Evolutionary conservation across 257 asterid species (phyloP).

Genomic region (Lavandula angustifolia): DNA sequence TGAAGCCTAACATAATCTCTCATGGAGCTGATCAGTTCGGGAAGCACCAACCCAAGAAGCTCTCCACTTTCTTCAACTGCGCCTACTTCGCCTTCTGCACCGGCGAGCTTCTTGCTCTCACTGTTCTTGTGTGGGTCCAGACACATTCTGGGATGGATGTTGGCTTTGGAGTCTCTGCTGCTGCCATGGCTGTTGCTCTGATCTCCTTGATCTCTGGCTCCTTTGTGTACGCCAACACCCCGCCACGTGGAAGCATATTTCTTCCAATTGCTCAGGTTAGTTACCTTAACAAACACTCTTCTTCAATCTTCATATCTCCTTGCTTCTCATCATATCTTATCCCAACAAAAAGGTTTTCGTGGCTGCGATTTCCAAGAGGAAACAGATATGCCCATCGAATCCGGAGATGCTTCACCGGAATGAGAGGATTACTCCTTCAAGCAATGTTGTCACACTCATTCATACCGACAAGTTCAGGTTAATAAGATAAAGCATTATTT

Average conservation of each 20-base stretch:
- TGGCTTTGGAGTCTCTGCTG: slow-evolving; percentile 73
- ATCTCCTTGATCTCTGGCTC: slow-evolving; percentile 59
- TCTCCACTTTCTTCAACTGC: slow-evolving; percentile 72
- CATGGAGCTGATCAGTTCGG: slow-evolving; percentile 74
- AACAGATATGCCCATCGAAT: slow-evolving; percentile 67
- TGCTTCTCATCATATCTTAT: background rate
- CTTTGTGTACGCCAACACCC: slow-evolving; percentile 43
- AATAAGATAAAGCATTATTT: background rate
- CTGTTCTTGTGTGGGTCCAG: slow-evolving; percentile 68
- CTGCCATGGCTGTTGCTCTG: slow-evolving; percentile 64
- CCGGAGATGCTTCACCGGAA: slow-evolving; percentile 53
- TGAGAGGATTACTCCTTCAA: slow-evolving; percentile 19
- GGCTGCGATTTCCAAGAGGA: slow-evolving; percentile 74
- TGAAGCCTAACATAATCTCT: slow-evolving; percentile 74
- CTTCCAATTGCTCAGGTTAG: slow-evolving; percentile 68
- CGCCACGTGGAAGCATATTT: slow-evolving; percentile 64
- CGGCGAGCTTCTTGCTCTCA: slow-evolving; percentile 71
- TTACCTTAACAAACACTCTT: no score
- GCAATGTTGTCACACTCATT: slow-evolving; percentile 42
- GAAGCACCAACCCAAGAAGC: slow-evolving; percentile 40
- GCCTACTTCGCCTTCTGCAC: slow-evolving; percentile 75
- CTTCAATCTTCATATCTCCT: no score
- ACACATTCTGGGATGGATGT: slow-evolving; percentile 74
- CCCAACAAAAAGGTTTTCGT: slow-evolving; percentile 55
- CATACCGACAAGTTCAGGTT: slow-evolving; percentile 66